These are phyloP conservation scores for Citrus trifoliata DNA, from an alignment of 345 rosid species.

Conservation along the genomic window DNA sequence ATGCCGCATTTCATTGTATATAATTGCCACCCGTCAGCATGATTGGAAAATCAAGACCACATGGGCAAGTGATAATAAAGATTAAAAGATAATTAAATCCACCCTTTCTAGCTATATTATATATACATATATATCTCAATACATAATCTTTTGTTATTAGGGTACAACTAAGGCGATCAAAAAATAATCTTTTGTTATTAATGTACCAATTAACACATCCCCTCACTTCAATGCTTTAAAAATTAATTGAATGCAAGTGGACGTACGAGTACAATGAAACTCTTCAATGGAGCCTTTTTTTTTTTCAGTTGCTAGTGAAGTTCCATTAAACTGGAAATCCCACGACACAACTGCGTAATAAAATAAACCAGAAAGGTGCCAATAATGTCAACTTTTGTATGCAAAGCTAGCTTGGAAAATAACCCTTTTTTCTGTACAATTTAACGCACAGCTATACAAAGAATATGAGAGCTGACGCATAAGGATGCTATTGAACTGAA, in stretches of 20 bases:
- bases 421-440: background rate
- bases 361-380: background rate
- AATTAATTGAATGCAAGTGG: background rate
- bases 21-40: background rate
- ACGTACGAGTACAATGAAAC: background rate
- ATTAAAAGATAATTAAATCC: background rate
- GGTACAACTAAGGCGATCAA: background rate
- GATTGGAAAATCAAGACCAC: slow-evolving; percentile 10
- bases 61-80: slow-evolving; percentile 1
- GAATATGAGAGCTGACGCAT: background rate
- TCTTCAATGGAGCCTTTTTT: background rate
- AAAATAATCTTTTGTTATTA: background rate
- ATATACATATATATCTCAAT: no score
- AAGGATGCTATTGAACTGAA: background rate
- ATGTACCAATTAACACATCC: background rate
- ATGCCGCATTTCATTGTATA: background rate
- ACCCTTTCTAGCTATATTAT: background rate
- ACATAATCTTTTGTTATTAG: background rate
- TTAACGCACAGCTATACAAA: background rate
- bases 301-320: background rate
- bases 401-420: background rate
- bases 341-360: background rate
- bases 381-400: slow-evolving; percentile 4
- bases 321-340: background rate
- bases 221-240: background rate